Conservation (phyloP, 73 alveolate genomes). For the Paramecium caudatum region DNA sequence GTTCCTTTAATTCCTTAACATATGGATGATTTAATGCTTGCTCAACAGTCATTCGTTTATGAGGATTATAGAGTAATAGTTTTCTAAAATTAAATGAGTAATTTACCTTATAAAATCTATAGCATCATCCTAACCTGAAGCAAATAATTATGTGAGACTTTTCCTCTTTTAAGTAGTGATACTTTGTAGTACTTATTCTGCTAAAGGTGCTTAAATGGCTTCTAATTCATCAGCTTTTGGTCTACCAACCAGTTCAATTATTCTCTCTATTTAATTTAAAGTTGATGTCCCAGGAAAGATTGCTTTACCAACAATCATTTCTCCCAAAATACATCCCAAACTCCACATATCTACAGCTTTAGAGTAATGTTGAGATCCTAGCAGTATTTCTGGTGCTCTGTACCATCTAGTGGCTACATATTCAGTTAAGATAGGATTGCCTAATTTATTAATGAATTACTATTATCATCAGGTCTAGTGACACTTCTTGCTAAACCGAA, state of each 20-base stretch:
- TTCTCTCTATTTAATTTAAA: constrained; percentile 79
- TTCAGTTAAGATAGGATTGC: constrained; percentile 76
- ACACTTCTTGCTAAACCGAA: constrained; percentile 94
- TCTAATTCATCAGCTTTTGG: constrained; percentile 82
- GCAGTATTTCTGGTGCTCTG: constrained; percentile 81
- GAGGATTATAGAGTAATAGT: constrained; percentile 84
- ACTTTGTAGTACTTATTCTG: constrained; percentile 76
- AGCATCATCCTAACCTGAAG: constrained; percentile 77
- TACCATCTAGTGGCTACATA: constrained; percentile 89
- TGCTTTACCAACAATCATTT: constrained; percentile 83
- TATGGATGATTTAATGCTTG: constrained; percentile 68
- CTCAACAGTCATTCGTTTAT: constrained; percentile 87
- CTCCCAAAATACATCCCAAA: constrained; percentile 85
- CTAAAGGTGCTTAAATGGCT: constrained; percentile 76
- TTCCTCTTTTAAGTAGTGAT: constrained; percentile 64
- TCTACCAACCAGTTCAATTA: constrained; percentile 82
- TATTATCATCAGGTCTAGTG: constrained; percentile 81
- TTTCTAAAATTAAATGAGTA: constrained; percentile 8
- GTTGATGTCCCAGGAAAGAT: constrained; percentile 87
- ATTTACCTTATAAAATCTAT: constrained; percentile 76
- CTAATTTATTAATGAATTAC: constrained; percentile 78
- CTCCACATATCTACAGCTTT: constrained; percentile 81
- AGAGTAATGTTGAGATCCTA: constrained; percentile 76
- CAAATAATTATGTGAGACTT: constrained; percentile 73
- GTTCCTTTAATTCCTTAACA: constrained; percentile 63